Evolutionary conservation across 345 rosid genomes (phyloP), one percentile per base, ranked within the genome.

Genomic region (Anacardium occidentale): DNA sequence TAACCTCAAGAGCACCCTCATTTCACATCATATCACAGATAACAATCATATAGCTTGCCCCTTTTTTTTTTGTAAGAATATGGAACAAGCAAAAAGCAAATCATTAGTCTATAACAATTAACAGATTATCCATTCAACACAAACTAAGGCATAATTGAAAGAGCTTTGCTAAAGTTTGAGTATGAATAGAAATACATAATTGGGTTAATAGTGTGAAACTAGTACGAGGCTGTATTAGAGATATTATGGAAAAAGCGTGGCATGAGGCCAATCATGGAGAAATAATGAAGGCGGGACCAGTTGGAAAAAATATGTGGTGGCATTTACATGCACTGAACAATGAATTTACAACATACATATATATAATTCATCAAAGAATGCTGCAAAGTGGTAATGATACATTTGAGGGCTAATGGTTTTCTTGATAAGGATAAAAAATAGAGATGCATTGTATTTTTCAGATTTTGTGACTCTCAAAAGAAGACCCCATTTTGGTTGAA

Each of bases 391-490:
- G 62, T 69, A 62, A 76, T 80, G 78, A 66, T 75, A 78, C 83
- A 80, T 64, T 24, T 26, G 54, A 26, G 34, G 67, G 55, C 65
- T 54, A 69, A 75, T 61, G 77, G 60, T 54, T 69, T 60, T 73
- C 32, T 70, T 62, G 58, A 63, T 14, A 50, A 55, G 48, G 55
- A 70, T 24, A 53, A 57, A 29, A 29, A 56, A 21, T 37, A 64
- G 68, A 66, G 78, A 82, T 74, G 14, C 83, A 77, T 45, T 80
- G 81, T 68, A 79, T 77, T 72, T 55, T 71, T 52, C 70, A 60
- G 70, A 71, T 26, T 52, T 45, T 29, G 32, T 32, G 68, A 56
- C 26, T 64, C 45, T 51, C 13, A 24, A 32, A 73, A 68, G 32
- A 29, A 1, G 75, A 68, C 83, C 83, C 79, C 68, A 47, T 64